These are phyloP conservation scores for Microcos paniculata DNA, from an alignment of 345 rosid species.

Conservation along the genomic window DNA sequence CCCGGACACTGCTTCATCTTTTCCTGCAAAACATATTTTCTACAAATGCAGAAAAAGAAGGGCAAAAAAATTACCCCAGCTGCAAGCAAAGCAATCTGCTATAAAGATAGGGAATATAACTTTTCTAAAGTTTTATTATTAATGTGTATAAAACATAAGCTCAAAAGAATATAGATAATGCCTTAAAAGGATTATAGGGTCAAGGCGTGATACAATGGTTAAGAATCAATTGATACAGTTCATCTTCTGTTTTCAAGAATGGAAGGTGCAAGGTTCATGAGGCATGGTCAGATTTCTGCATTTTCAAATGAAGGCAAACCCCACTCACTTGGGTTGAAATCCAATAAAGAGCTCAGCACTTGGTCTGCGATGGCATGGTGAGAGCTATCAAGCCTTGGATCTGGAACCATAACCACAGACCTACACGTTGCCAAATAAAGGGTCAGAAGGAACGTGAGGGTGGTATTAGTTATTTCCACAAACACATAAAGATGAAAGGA, in stretches of 20 bases:
- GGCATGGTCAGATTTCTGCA: background rate
- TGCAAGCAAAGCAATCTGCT: background rate
- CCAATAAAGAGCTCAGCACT: constrained; percentile 61
- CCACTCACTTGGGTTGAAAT: constrained; percentile 69
- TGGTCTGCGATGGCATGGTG: constrained; percentile 66
- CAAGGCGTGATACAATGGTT: background rate
- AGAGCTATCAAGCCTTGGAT: constrained; percentile 75
- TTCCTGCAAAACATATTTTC: no score
- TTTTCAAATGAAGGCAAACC: constrained; percentile 67
- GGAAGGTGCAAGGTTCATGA: background rate
- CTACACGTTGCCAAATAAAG: constrained; percentile 29
- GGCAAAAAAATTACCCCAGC: background rate
- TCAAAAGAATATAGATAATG: background rate
- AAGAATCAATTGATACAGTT: background rate
- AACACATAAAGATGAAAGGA: background rate
- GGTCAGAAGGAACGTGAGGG: background rate
- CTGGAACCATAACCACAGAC: constrained; percentile 88
- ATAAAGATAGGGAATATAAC: background rate
- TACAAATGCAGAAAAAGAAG: no score
- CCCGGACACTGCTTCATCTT: no score
- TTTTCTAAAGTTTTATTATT: background rate
- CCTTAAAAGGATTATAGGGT: background rate
- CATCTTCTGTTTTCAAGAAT: background rate
- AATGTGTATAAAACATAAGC: background rate
- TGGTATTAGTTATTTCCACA: no score